Conservation (phyloP, 2,329 filamentous ascomycete species). For the Penicillium sp. region DNA sequence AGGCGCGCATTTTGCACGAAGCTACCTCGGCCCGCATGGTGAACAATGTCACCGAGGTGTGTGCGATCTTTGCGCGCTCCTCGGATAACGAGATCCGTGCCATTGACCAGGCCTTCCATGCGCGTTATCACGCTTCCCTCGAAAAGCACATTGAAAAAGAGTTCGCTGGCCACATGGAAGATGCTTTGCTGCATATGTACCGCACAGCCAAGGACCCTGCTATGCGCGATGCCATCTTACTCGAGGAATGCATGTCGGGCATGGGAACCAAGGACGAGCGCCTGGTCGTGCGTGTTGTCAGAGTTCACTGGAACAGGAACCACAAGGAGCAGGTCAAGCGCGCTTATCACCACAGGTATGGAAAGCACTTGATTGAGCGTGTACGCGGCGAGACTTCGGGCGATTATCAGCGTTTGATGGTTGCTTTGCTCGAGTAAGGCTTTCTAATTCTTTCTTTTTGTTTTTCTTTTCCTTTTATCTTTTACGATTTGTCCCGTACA, state of each 20-base stretch:
- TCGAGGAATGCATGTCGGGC: slow-evolving; percentile 88
- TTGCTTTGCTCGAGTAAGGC: slow-evolving; percentile 57
- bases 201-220: slow-evolving; percentile 73
- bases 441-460: neutral
- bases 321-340: slow-evolving; percentile 74
- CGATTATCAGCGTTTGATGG: slow-evolving; percentile 73
- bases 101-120: slow-evolving; percentile 71
- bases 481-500: neutral
- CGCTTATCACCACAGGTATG: slow-evolving; percentile 71
- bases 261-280: slow-evolving; percentile 81
- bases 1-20: slow-evolving; percentile 72
- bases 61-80: slow-evolving; percentile 70
- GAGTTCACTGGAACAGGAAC: slow-evolving; percentile 76
- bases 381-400: slow-evolving; percentile 83
- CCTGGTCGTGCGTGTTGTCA: slow-evolving; percentile 72
- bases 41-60: slow-evolving; percentile 54
- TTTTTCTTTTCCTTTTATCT: neutral
- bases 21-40: slow-evolving; percentile 69
- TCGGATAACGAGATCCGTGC: slow-evolving; percentile 83
- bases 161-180: slow-evolving; percentile 90
- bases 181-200: slow-evolving; percentile 78
- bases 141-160: slow-evolving; percentile 74
- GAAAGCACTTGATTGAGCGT: slow-evolving; percentile 63
- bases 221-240: slow-evolving; percentile 73
- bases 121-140: slow-evolving; percentile 68